phyloP scores from a whole-genome alignment of 768 basidiomycete genomes.

The Termitomyces sp. region DNA sequence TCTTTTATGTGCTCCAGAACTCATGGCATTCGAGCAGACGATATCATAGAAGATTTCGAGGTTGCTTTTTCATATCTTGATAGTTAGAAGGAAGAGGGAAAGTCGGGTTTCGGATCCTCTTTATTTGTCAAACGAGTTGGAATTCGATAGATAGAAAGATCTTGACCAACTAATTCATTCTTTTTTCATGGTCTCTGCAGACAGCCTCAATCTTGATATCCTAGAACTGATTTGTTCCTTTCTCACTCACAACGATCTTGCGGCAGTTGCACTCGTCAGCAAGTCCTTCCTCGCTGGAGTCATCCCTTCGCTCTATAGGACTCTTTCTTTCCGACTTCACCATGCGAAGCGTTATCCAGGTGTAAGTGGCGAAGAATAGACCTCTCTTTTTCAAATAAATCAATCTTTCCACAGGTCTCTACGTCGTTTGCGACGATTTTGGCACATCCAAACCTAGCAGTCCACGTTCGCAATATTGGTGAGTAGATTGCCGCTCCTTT shows the following conservation, averaged over 20 bases:
- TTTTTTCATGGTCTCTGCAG: conserved; percentile 52
- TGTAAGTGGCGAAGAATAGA: conserved; percentile 24
- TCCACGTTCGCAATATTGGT: conserved; percentile 61
- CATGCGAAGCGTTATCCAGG: conserved; percentile 55
- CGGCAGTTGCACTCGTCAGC: conserved; percentile 58
- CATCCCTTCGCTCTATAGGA: conserved; percentile 57
- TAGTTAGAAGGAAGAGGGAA: not conserved
- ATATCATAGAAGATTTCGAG: conserved; percentile 12
- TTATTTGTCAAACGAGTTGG: not conserved
- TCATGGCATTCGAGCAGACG: not conserved
- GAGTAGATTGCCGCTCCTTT: conserved; percentile 8
- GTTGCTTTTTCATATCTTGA: conserved; percentile 6
- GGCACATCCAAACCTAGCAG: conserved; percentile 45
- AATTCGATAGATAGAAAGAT: not conserved
- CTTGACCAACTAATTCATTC: not conserved
- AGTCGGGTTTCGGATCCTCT: not conserved
- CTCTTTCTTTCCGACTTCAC: conserved; percentile 45
- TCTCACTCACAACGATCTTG: conserved; percentile 51
- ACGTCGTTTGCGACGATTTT: conserved; percentile 60
- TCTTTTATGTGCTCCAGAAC: no score
- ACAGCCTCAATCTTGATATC: conserved; percentile 69
- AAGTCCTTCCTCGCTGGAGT: conserved; percentile 60
- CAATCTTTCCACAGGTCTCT: conserved; percentile 20
- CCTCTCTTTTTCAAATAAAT: no score
- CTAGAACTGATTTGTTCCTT: conserved; percentile 60